Base-by-base conservation (phyloP, 2,329 filamentous ascomycete species). In the Paramyrothecium roridum region DNA sequence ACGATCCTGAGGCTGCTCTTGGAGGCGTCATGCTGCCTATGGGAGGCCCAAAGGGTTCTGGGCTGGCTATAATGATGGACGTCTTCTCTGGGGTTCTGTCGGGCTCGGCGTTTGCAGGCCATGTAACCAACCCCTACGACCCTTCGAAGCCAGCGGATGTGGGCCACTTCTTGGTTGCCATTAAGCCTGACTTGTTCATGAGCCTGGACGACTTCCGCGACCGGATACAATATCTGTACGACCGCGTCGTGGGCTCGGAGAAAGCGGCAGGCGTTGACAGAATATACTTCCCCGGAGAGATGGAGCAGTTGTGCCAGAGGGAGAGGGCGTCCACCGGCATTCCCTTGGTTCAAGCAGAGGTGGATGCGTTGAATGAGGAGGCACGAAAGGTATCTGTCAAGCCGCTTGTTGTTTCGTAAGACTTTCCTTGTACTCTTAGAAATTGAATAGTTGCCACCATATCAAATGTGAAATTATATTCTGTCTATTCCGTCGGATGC, bases 11-110 rank as follows among this genome's bases (percentile, higher is more conserved):
- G 1, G 79, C 78, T 20, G 91, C 90, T 0, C 73, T 95, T 11
- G 82, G 84, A 34, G 90, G 90, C 1, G 88, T 93, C 3, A 93
- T 95, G 90, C 73, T 93, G 20, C 90, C 90, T 0, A 92, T 95
- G 88, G 90, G 90, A 2, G 90, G 91, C 0, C 89, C 90, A 0
- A 95, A 95, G 70, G 91, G 91, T 0, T 90, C 87, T 2, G 91
- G 82, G 0, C 69, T 95, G 45, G 77, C 88, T 1, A 83, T 95
- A 54, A 93, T 92, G 88, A 95, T 95, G 91, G 90, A 95, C 66
- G 88, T 96, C 2, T 93, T 95, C 66, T 92, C 89, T 0, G 90
- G 90, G 0, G 87, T 90, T 0, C 65, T 95, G 0, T 91, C 88
- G 0, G 90, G 90, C 0, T 87, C 86, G 33, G 89, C 89, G 0